A percentile compares a stretch with the other conserved stretches of the same genome.
Evolutionary conservation across 1,284 basidiomycete species (phyloP).

Genomic region (Cutaneotrichosporon mucoides): DNA sequence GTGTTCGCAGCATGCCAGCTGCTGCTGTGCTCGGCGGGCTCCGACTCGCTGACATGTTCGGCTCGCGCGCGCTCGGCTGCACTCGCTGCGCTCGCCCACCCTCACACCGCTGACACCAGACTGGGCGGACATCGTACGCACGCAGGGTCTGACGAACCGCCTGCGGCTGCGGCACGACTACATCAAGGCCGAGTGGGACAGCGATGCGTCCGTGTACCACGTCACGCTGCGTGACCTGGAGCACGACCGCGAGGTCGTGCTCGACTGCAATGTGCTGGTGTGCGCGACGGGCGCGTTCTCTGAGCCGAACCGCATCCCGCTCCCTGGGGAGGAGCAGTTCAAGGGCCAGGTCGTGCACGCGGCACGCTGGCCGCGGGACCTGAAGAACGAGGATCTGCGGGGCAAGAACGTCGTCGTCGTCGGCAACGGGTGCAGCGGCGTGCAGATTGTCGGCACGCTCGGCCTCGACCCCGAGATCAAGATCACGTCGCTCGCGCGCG

Average conservation of each 20-base stretch:
- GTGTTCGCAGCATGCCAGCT: no score
- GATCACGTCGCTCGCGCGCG: constrained; percentile 18
- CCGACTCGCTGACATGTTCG: no score
- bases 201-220: constrained; percentile 6
- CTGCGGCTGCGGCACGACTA: constrained; percentile 15
- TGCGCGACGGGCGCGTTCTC: constrained; percentile 16
- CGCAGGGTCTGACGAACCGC: constrained; percentile 17
- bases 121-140: constrained; percentile 18
- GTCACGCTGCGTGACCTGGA: constrained; percentile 15
- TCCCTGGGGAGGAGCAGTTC: constrained; percentile 23
- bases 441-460: constrained; percentile 19
- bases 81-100: not conserved
- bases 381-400: constrained; percentile 14
- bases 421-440: constrained; percentile 20
- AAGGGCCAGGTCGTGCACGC: constrained; percentile 27
- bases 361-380: constrained; percentile 26
- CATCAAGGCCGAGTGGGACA: constrained; percentile 19
- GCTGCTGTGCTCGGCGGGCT: no score
- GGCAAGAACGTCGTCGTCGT: constrained; percentile 21
- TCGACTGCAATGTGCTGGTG: constrained; percentile 16
- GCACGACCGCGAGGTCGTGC: constrained; percentile 11
- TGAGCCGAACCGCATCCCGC: constrained; percentile 15
- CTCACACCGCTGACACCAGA: constrained; percentile 1
- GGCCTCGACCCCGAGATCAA: constrained; percentile 19
- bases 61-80: not conserved